Base-by-base conservation (phyloP, 2,329 filamentous ascomycete species). In the Fusarium xylarioides region DNA sequence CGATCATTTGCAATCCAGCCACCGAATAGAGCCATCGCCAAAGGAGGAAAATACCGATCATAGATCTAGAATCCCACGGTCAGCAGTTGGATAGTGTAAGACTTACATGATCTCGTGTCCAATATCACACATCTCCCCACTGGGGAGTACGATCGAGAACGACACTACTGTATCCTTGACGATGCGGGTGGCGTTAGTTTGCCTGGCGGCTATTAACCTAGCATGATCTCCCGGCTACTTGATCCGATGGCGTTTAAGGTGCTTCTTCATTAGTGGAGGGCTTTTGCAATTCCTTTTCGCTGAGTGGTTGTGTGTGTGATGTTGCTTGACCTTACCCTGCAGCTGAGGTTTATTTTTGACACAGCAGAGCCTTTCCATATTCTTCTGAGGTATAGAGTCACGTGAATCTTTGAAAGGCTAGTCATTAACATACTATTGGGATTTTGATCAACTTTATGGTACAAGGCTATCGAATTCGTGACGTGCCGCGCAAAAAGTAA, bases 131-230 rank as follows among this genome's bases (percentile, higher is more conserved):
- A 28, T 40, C 34, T 54, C 50, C 34, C 50, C 50, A 40, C 34
- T 18, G 2, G 2, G 11, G n/a, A 46, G 7, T 9, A 11, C 15
- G 43, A 28, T 23, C 19, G 23, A 32, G 40, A 40, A 23, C 9
- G 26, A n/a, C 40, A 35, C 65, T 64, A 69, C 57, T 42, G n/a
- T 57, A 28, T 23, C 46, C 19, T 65, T 69, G 57, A 57, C 65
- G 38, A 38, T 40, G 62, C 30, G 18, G 38, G 70, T 73, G 66
- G 70, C 62, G 65, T 56, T 73, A 56, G 61, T 49, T 70, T 46
- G 5, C 10, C 12, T 52, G 50, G 32, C 23, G 23, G 42, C 26
- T 35, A 18, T 35, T 37, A 28, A 34, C 26, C 65, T 63, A 49
- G 26, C 18, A 54, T 54, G 63, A 68, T 68, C 46, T 43, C 11